Evolutionary conservation across 306 rosid genomes (phyloP), one percentile per base, ranked within the genome.

Genomic region (Prunus mongolica): DNA sequence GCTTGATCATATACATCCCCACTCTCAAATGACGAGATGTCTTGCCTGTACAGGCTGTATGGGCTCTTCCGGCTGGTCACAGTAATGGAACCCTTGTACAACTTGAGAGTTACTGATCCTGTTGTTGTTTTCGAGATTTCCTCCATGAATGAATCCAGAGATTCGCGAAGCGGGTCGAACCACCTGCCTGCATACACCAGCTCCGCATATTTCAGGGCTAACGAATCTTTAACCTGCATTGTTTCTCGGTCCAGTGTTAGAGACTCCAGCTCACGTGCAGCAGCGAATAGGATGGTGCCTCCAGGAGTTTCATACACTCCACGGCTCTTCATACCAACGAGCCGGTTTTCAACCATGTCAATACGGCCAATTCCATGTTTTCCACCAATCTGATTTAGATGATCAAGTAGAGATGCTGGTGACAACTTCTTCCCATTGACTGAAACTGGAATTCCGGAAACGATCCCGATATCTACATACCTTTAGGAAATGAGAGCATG

Each of bases 271-370:
- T 92, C 98, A 0, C 83, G 90, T 27, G 85, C 91, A 27, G 97
- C 98, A 5, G 89, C 25, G 6, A 87, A 95, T 3, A 95, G 93
- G 77, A 95, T 90, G 69, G 98, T 94, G 65, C 98, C 98, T 2
- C 97, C 98, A 0, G 98, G 98, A 75, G 98, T 94, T 88, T 94
- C 98, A 63, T 92, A 92, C 22, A 94, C 93, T 66, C 97, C 98
- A 0, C 98, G 92, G 55, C 93, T 94, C 84, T 94, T 94, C 98
- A 94, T 94, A 6, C 97, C 98, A 4, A 94, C 97, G 0, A 94
- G 92, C 60, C 98, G 89, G 76, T 92, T 92, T 81, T 94, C 98
- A 28, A 94, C 97, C 97, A 94, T 84, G 95, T 94, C 97, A 0
- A 94, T 74, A 12, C 98, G 85, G 45, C 98, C 98, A 27, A 94